Conservation (phyloP, 2,329 filamentous ascomycete genomes). For the Alternaria consortialis region DNA sequence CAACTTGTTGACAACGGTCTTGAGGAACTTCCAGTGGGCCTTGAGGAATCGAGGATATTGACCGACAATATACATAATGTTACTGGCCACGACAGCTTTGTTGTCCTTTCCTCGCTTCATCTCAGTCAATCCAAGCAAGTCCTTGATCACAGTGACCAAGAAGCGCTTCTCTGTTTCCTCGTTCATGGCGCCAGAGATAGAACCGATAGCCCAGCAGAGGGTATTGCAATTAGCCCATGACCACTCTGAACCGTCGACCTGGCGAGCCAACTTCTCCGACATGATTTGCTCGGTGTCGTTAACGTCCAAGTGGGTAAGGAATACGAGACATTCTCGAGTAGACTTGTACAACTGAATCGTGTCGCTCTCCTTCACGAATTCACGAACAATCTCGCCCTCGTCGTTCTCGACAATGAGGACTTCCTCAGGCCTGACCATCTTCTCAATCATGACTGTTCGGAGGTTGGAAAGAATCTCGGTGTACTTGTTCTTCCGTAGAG, state of each 20-base stretch:
- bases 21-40: constrained; percentile 99
- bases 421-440: constrained; percentile 98
- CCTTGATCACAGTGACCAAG: constrained; percentile 98
- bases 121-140: constrained; percentile 93
- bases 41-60: constrained; percentile 98
- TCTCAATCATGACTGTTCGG: constrained; percentile 98
- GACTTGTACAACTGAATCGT: constrained; percentile 99
- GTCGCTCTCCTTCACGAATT: constrained; percentile 99
- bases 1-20: constrained; percentile 99
- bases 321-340: constrained; percentile 94
- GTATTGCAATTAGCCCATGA: constrained; percentile 99
- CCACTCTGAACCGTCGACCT: constrained; percentile 96
- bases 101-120: constrained; percentile 99
- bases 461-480: constrained; percentile 92
- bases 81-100: constrained; percentile 97
- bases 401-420: constrained; percentile 99
- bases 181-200: constrained; percentile 98
- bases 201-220: constrained; percentile 98
- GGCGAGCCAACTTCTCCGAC: constrained; percentile 95
- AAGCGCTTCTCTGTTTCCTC: constrained; percentile 99
- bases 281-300: constrained; percentile 98
- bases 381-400: constrained; percentile 97
- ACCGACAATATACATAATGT: constrained; percentile 99
- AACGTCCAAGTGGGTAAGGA: constrained; percentile 95
- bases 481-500: constrained; percentile 97